Evolutionary conservation across 2,329 filamentous ascomycete species (phyloP), one percentile per base, ranked within the genome.

Genomic region (Fusarium nelsonii): DNA sequence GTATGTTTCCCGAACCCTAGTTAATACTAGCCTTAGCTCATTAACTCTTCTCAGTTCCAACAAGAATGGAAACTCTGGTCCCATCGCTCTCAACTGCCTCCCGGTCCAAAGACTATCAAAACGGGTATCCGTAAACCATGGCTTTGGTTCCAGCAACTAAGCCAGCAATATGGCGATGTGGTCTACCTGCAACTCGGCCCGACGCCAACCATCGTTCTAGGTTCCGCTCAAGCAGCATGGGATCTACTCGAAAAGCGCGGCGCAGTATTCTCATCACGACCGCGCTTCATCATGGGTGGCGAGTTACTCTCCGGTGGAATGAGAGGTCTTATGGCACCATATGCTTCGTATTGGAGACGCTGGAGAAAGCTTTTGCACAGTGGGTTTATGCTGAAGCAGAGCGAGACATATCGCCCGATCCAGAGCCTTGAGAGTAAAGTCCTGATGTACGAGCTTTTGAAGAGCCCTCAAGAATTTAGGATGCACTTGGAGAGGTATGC

Each of bases 211-310:
- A 80, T 83, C 51, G 70, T 83, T 9, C 73, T 83, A 2, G 81
- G 81, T 1, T 82, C 81, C 0, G 81, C 80, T 0, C 78, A 81
- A 41, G 79, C 80, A 3, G 81, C 81, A 1, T 82, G 80, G 79
- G 81, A 82, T 36, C 75, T 83, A 0, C 77, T 83, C 1, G 82
- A 84, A 65, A 81, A 79, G 55, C 77, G 78, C 6, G 81, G 82
- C 3, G 75, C 80, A 4, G 77, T 81, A 39, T 84, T 81, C 58
- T 83, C 82, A 0, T 84, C 81, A 0, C 77, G 82, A 0, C 82
- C 82, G 1, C 76, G 82, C 4, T 84, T 84, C 65, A 82, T 83
- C 58, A 81, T 83, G 76, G 82, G 82, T 28, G 78, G 79, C 3
- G 81, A 83, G 41, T 72, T 82, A 1, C 72, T 83, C 0, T 83